Conservation (phyloP, 2,329 filamentous ascomycete genomes). For the Penicillium decumbens region DNA sequence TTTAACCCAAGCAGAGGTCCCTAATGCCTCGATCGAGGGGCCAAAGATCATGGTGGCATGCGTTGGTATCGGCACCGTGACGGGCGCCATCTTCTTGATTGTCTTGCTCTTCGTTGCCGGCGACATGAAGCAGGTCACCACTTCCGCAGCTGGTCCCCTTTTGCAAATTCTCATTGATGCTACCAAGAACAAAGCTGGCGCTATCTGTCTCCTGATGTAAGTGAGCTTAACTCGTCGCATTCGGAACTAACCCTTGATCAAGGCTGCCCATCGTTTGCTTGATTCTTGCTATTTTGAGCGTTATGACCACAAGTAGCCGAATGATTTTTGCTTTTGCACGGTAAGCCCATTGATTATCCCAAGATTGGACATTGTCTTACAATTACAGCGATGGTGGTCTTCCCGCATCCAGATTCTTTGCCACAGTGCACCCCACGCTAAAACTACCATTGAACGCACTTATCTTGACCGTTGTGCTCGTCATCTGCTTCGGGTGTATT, state of each 20-base stretch:
- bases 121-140: constrained; percentile 53
- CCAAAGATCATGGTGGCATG: constrained; percentile 63
- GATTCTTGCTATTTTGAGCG: constrained; percentile 31
- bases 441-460: constrained; percentile 64
- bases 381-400: constrained; percentile 57
- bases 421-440: constrained; percentile 56
- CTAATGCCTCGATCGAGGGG: constrained; percentile 48
- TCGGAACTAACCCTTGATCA: constrained; percentile 11
- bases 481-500: constrained; percentile 64
- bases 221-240: too few species aligned
- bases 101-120: constrained; percentile 60
- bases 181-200: constrained; percentile 57
- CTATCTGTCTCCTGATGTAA: constrained; percentile 59
- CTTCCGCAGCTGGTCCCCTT: constrained; percentile 53
- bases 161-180: constrained; percentile 60
- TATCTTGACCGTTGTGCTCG: constrained; percentile 55
- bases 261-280: constrained; percentile 32
- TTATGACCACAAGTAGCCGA: constrained; percentile 36
- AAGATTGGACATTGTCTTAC: not conserved
- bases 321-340: constrained; percentile 36
- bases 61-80: constrained; percentile 58
- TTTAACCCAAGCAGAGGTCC: constrained; percentile 29
- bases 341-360: constrained; percentile 8
- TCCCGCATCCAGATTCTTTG: constrained; percentile 56
- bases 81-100: constrained; percentile 59